phyloP scores from a whole-genome alignment of 2,329 filamentous ascomycete species.

The Cercospora sesami region DNA sequence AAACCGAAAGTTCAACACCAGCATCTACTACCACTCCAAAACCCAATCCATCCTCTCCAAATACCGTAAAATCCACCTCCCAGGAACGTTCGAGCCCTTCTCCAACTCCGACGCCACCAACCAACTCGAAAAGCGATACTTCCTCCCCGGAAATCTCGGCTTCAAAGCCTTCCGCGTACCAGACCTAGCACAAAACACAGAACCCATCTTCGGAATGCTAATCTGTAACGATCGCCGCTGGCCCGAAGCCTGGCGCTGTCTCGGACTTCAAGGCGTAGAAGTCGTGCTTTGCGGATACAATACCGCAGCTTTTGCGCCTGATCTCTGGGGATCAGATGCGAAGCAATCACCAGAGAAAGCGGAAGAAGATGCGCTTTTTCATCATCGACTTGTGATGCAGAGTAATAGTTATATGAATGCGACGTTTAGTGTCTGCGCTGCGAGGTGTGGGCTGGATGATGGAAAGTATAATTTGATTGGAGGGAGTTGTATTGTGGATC shows the following conservation, averaged over 20 bases:
- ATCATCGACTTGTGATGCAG: conserved; percentile 54
- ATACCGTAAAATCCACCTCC: conserved; percentile 57
- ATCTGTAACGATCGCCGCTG: conserved; percentile 59
- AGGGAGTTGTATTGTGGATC: conserved; percentile 50
- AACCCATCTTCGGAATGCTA: conserved; percentile 55
- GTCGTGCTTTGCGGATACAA: conserved; percentile 54
- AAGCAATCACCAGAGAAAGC: conserved; percentile 46
- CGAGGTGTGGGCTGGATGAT: conserved; percentile 54
- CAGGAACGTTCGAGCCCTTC: conserved; percentile 53
- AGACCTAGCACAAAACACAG: conserved; percentile 41
- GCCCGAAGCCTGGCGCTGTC: conserved; percentile 54
- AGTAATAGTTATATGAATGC: conserved; percentile 54
- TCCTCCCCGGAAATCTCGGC: conserved; percentile 53
- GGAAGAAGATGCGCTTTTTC: conserved; percentile 51
- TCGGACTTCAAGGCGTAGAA: conserved; percentile 54
- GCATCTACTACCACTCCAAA: conserved; percentile 53
- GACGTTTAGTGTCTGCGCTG: conserved; percentile 52
- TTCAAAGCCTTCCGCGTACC: conserved; percentile 55
- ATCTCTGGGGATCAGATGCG: conserved; percentile 44
- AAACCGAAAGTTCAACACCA: conserved; percentile 52
- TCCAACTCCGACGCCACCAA: conserved; percentile 49
- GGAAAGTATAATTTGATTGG: conserved; percentile 50
- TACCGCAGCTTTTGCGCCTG: conserved; percentile 52
- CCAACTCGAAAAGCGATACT: conserved; percentile 58
- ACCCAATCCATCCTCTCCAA: conserved; percentile 48